Evolutionary conservation across 176 grass and related monocot genomes (phyloP).

Genomic region (Otatea glauca): DNA sequence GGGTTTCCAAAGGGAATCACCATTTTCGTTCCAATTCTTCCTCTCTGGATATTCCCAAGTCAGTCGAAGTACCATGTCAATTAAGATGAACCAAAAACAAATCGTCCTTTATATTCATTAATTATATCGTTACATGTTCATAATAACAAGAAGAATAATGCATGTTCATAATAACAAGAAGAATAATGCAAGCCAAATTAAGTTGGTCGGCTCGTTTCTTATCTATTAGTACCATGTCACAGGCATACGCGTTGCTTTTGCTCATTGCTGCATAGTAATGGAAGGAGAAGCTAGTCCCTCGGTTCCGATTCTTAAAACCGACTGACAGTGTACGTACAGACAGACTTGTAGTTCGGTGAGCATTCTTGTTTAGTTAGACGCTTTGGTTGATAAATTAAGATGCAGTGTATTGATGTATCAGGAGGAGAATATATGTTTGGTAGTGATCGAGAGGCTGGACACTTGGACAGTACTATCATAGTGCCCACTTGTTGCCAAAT

Average conservation of each 20-base stretch:
- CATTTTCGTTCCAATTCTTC: background rate
- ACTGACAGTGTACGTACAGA: background rate
- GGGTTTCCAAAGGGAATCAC: background rate
- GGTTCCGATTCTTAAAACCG: background rate
- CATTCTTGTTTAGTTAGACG: slow-evolving; percentile 14
- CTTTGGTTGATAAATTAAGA: background rate
- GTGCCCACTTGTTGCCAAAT: slow-evolving; percentile 13
- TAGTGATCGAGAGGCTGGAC: slow-evolving; percentile 45
- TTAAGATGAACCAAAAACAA: background rate
- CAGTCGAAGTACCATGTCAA: background rate
- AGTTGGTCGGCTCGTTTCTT: background rate
- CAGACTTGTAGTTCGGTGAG: background rate
- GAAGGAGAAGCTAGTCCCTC: background rate
- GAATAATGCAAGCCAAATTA: background rate
- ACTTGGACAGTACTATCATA: background rate
- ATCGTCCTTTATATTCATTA: background rate
- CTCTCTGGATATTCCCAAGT: background rate
- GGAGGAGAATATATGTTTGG: slow-evolving; percentile 47
- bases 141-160: no score
- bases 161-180: background rate
- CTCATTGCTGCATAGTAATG: background rate
- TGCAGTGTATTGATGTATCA: background rate
- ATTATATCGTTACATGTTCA: background rate
- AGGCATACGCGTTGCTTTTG: background rate
- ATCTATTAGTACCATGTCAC: background rate